A percentile compares a stretch with the other conserved stretches of the same genome.
These are phyloP conservation scores for Avicennia marina DNA, from an alignment of 257 asterid species.

Conservation along the genomic window DNA sequence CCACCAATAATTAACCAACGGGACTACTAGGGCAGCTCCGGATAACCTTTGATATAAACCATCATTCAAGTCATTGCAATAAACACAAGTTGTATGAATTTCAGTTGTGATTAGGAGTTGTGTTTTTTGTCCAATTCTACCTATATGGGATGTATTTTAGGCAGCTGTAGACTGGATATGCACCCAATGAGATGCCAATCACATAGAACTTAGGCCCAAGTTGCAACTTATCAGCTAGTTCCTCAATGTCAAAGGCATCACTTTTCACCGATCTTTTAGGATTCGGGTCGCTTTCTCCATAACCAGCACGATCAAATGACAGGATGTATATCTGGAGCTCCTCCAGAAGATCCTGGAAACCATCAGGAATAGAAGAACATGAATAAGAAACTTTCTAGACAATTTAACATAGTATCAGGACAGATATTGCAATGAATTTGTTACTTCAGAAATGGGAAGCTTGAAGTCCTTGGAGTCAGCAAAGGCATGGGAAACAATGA, in stretches of 20 bases:
- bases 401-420: neutral
- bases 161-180: conserved; percentile 61
- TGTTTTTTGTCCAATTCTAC: conserved; percentile 22
- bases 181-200: conserved; percentile 79
- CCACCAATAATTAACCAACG: conserved; percentile 4
- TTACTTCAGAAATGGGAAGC: conserved; percentile 53
- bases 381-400: neutral
- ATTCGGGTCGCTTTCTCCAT: conserved; percentile 89
- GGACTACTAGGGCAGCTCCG: neutral
- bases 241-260: conserved; percentile 80
- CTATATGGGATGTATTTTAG: conserved; percentile 72
- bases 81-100: too few species aligned
- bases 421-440: too few species aligned
- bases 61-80: too few species aligned
- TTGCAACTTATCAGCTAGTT: conserved; percentile 68
- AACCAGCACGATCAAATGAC: conserved; percentile 87
- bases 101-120: too few species aligned
- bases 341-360: conserved; percentile 51
- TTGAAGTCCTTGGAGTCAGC: conserved; percentile 54
- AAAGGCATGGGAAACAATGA: conserved; percentile 62
- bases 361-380: neutral
- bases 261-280: conserved; percentile 64
- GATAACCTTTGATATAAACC: neutral
- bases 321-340: conserved; percentile 54
- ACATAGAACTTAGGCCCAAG: conserved; percentile 64